These are phyloP conservation scores for Alternaria incomplexa DNA, from an alignment of 2,329 filamentous ascomycete species.

Conservation along the genomic window DNA sequence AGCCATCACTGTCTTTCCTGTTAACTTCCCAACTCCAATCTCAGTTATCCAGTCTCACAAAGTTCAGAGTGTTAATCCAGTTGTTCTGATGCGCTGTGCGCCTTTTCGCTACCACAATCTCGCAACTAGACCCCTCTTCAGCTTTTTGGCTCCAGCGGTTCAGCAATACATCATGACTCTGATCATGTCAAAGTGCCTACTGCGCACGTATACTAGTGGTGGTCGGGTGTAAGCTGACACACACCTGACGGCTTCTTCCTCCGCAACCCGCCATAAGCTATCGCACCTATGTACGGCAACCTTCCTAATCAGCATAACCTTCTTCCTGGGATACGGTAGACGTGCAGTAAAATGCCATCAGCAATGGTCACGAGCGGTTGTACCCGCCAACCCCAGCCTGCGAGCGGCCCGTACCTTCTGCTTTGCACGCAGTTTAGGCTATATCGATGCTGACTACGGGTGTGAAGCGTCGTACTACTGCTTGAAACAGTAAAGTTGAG, in stretches of 20 bases:
- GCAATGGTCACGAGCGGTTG: background rate
- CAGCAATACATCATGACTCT: background rate
- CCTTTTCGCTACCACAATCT: background rate
- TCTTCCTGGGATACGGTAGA: background rate
- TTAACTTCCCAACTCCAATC: background rate
- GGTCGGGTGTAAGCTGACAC: background rate
- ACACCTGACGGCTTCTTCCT: background rate
- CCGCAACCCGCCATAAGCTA: background rate
- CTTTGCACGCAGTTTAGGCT: slow-evolving; percentile 1
- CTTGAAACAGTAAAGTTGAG: background rate
- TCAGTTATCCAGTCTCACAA: background rate
- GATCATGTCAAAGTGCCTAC: background rate
- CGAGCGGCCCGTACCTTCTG: background rate
- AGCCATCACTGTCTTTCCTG: background rate
- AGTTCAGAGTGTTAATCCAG: background rate
- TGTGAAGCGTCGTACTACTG: background rate
- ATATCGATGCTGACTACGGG: slow-evolving; percentile 2
- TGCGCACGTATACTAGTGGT: background rate
- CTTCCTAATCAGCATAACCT: background rate
- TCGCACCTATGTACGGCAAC: background rate
- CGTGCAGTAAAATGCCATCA: background rate
- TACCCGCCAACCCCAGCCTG: background rate
- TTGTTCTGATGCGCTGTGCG: background rate
- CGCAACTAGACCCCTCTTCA: background rate
- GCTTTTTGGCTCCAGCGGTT: background rate